Evolutionary conservation across 1,284 basidiomycete genomes (phyloP), one percentile per base, ranked within the genome.

Genomic region (Clitocybe nebularis): DNA sequence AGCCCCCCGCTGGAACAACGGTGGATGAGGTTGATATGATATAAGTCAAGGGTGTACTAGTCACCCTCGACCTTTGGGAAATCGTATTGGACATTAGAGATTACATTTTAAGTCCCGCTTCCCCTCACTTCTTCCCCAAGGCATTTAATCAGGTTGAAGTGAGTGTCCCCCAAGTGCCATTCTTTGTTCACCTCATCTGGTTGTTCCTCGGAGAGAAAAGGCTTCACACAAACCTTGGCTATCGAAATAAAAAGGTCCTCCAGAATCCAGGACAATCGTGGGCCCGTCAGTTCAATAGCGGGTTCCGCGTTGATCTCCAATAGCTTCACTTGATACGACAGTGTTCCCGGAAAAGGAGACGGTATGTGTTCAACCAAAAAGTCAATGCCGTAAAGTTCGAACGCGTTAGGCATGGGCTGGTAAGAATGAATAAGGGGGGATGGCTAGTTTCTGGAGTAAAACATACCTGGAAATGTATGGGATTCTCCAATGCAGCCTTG

Each of bases 261-360:
- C 33, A 93, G 66, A 33, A 93, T 80, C 76, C 84, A 84, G 3
- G 78, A 76, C 32, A 98, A 68, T 28, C 89, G 75, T n/a, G 81
- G 74, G 0, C 95, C 96, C 0, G 91, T 94, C 49, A 97, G 79
- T 55, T 94, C 89, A 51, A 98, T 97, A 42, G 97, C 95, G 2
- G 95, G 95, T 53, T 96, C 94, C 14, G 94, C 85, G 60, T 98
- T 98, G 57, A 96, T 75, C 61, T 98, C 95, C 20, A 98, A 73
- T 3, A 98, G 67, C 46, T 86, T 84, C 2, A 92, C 83, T 49
- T 78, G 74, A 44, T 89, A 77, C 8, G 52, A 45, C 1, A 45
- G 26, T 10, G 49, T 24, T 17, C 45, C 21, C 7, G 16, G 44
- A 6, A 29, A 50, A 22, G 48, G 38, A 4, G 49, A 46, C 5